Evolutionary conservation across 2,329 filamentous ascomycete species (phyloP), one percentile per base, ranked within the genome.

Genomic region (Myriosclerotinia duriaeana): DNA sequence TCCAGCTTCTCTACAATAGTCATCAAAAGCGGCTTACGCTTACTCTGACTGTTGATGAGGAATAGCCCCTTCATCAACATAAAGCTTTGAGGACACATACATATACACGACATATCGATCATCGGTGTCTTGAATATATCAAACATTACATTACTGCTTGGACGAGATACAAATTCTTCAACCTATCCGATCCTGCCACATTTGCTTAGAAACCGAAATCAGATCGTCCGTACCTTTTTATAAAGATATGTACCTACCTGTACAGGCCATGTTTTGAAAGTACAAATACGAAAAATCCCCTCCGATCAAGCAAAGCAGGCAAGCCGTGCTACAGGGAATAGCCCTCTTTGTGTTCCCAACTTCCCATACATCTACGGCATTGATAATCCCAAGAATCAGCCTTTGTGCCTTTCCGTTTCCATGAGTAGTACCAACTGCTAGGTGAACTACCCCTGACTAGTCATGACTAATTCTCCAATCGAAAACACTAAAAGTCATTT

Each of bases 391-490:
- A 54, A 38, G 20, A 22, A 22, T 38, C 52, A 36, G 30, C 34
- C 30, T 38, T 50, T 50, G 30, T 26, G 30, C 15, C 22, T 58
- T 58, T 58, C 55, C 40, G 9, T 30, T 44, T 20, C 22, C 55
- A n/a, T 46, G 26, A 22, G 48, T 53, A 53, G 26, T 26, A 34
- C 20, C 30, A 53, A 20, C 9, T 11, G 20, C 7, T 34, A 34
- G 44, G 44, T 50, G n/a, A 22, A 4, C n/a, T 60, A 52, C 64
- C 64, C 64, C 64, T 65, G 64, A 65, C 64, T 65, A 65, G 42
- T 52, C 22, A 9, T 30, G 9, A 65, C n/a, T 26, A 58, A 38
- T 20, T 26, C 52, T 59, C 42, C 36, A 65, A 40, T 20, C 42
- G 17, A 30, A 46, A 58, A 36, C 17, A 36, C 30, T 17, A 40